Evolutionary conservation across 208 protist genomes (phyloP), one percentile per base, ranked within the genome.

Genomic region (Trypanosoma lewisi): DNA sequence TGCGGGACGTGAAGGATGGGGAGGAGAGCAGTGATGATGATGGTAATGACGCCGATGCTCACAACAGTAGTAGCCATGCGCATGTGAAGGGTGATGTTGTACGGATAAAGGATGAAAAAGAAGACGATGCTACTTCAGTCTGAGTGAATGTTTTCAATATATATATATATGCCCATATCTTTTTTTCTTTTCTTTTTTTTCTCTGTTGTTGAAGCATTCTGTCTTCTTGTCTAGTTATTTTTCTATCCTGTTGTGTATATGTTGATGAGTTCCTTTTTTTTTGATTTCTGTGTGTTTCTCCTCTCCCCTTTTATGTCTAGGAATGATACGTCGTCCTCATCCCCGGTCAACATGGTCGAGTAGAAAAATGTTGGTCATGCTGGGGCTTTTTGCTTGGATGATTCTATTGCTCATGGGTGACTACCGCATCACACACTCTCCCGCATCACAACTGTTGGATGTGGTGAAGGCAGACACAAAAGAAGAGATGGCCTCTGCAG

Each of bases 251-350:
- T 25, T n/a, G 1, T 51, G 17, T 27, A n/a, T 50, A 23, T 31
- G 23, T 60, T n/a, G 31, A 25, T 28, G 12, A 3, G 11, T 64
- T 41, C 16, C 3, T 39, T 41, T 55, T 52, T 53, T 28, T 42
- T 27, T 30, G 37, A 4, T 31, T 33, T 36, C 27, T 52, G 0
- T 65, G 28, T 33, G 42, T 30, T 2, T 33, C 0, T 30, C 28
- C 5, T 12, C 4, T 21, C 5, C 44, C 11, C 6, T 49, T 6
- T 21, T 51, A 34, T 14, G 54, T 39, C 33, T 8, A 36, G 28
- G 33, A 25, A 69, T 69, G 63, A 62, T 62, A 33, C 63, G 63
- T 12, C 53, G 47, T 19, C 4, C 34, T 9, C 27, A 27, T 27
- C 6, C 3, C 5, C 33, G 25, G 9, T 17, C 45, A 17, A 69